phyloP scores from a whole-genome alignment of 2,329 filamentous ascomycete species.

The Ceratocystis colombiana region DNA sequence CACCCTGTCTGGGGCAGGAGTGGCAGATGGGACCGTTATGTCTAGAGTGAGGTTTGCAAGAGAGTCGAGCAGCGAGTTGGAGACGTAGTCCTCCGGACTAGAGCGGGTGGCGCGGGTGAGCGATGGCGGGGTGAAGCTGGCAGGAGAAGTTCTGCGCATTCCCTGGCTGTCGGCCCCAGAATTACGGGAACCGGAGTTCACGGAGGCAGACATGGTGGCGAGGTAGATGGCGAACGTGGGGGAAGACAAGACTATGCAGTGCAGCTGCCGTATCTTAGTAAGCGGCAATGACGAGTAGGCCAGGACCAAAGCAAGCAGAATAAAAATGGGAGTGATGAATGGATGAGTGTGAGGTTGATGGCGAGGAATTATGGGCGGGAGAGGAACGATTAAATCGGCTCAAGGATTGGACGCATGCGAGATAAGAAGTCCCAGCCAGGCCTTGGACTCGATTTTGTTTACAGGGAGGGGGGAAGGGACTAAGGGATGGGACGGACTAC shows the following conservation, averaged over 20 bases:
- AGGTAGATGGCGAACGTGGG: background rate
- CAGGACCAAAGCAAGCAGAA: background rate
- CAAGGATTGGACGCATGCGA: background rate
- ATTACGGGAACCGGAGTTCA: background rate
- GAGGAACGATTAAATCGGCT: background rate
- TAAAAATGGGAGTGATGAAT: background rate
- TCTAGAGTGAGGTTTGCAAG: constrained; percentile 36
- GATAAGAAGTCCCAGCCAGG: background rate
- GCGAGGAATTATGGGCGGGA: background rate
- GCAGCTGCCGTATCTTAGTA: background rate
- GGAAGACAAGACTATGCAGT: background rate
- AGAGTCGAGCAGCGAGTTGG: constrained; percentile 53
- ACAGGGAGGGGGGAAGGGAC: background rate
- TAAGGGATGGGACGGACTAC: background rate
- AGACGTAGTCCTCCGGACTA: constrained; percentile 59
- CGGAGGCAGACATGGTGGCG: background rate
- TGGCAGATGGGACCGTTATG: background rate
- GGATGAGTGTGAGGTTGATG: background rate
- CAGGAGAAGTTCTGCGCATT: background rate
- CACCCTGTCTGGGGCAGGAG: constrained; percentile 28
- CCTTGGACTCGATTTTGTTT: background rate
- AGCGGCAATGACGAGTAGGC: background rate
- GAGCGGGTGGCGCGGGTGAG: constrained; percentile 59
- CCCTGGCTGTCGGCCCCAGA: background rate
- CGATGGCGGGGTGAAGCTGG: constrained; percentile 41